Conservation (phyloP, 73 alveolate genomes). For the Paramecium tetraurelia region DNA sequence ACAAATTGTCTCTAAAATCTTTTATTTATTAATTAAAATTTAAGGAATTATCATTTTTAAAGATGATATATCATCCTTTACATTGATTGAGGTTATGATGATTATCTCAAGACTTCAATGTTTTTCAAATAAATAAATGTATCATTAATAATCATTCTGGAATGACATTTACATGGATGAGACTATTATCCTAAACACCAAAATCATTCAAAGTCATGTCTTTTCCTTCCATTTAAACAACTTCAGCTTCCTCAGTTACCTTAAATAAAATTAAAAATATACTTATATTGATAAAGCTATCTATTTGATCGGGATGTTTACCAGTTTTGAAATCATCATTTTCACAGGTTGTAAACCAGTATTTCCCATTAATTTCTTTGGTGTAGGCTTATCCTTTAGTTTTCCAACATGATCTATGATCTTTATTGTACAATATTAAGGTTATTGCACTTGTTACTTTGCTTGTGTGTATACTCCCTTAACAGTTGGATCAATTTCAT, state of each 20-base stretch:
- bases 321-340: background rate
- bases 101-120: background rate
- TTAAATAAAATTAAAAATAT: background rate
- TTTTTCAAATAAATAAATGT: background rate
- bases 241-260: constrained; percentile 21
- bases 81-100: background rate
- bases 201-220: constrained; percentile 27
- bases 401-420: constrained; percentile 33
- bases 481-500: constrained; percentile 61
- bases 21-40: background rate
- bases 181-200: background rate
- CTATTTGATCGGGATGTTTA: background rate
- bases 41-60: background rate
- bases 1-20: background rate
- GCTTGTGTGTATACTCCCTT: background rate
- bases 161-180: background rate
- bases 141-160: background rate
- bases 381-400: background rate
- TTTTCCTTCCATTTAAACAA: background rate
- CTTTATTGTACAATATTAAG: background rate
- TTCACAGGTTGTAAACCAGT: constrained; percentile 20
- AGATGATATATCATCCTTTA: too few relatives aligned
- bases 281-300: constrained; percentile 1
- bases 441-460: background rate
- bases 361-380: background rate